Percentiles rank a stretch among this genome's conserved stretches.
Conservation (phyloP, 345 rosid species). For the Populus alba region DNA sequence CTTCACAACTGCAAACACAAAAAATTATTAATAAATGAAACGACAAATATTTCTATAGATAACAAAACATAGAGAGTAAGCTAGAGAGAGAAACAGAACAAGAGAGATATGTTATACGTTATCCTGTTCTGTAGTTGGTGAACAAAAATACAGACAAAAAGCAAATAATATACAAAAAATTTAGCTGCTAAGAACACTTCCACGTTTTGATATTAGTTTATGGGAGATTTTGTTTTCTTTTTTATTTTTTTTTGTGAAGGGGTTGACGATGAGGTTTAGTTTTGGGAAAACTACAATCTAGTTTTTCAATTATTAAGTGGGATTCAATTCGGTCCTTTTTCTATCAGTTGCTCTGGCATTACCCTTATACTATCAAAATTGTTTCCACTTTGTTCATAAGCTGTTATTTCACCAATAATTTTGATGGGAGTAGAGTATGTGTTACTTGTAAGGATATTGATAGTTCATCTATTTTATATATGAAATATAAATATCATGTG, state of each 20-base stretch:
- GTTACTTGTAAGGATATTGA: too few relatives aligned
- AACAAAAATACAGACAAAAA: neutral
- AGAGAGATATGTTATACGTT: neutral
- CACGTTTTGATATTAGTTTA: neutral
- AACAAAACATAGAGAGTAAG: neutral
- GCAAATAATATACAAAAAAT: neutral
- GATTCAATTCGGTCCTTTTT: neutral
- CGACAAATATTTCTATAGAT: neutral
- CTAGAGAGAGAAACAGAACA: neutral
- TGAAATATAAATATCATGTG: too few relatives aligned
- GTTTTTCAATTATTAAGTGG: neutral
- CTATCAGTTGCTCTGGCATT: too few relatives aligned
- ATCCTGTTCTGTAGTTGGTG: neutral
- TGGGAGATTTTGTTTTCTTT: neutral
- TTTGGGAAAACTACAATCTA: neutral
- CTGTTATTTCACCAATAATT: too few relatives aligned
- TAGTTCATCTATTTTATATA: too few relatives aligned
- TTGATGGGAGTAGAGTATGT: too few relatives aligned
- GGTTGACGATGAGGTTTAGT: neutral
- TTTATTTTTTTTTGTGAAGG: neutral
- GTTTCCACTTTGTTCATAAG: too few relatives aligned
- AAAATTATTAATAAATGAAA: neutral
- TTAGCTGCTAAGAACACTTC: neutral
- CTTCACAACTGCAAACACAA: constrained; percentile 3
- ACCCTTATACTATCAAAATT: too few relatives aligned